Evolutionary conservation across 352 stramenopile genomes (phyloP).

Genomic region (Pythium dissotocum): DNA sequence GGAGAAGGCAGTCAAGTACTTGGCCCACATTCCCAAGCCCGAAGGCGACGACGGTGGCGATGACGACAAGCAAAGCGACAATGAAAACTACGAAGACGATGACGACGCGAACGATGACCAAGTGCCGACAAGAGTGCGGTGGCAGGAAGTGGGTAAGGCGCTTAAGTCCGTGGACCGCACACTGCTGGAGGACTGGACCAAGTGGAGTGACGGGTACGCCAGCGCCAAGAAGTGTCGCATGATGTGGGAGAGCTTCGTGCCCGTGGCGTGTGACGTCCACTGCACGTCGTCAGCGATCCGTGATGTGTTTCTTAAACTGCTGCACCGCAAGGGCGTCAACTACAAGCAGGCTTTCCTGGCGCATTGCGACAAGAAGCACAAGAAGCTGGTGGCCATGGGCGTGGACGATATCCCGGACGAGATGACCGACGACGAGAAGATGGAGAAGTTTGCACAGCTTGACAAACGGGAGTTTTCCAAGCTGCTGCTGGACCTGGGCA

Average conservation of each 20-base stretch:
- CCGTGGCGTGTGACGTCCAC: slow-evolving; percentile 87
- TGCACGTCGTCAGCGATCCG: slow-evolving; percentile 84
- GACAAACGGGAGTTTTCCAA: slow-evolving; percentile 51
- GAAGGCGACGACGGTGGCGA: slow-evolving; percentile 17
- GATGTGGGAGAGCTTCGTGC: slow-evolving; percentile 87
- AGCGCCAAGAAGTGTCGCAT: slow-evolving; percentile 54
- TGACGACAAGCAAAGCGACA: slow-evolving; percentile 34
- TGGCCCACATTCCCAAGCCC: slow-evolving; percentile 67
- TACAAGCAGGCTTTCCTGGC: slow-evolving; percentile 81
- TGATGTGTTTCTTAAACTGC: slow-evolving; percentile 90
- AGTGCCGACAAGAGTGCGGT: slow-evolving; percentile 43
- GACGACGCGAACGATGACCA: slow-evolving; percentile 34
- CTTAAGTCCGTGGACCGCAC: slow-evolving; percentile 87
- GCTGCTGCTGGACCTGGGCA: slow-evolving; percentile 67
- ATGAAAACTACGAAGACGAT: slow-evolving; percentile 31
- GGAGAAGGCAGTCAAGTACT: slow-evolving; percentile 74
- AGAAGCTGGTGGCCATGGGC: slow-evolving; percentile 48
- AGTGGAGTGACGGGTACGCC: slow-evolving; percentile 78
- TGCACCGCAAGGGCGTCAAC: slow-evolving; percentile 86
- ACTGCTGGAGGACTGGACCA: slow-evolving; percentile 81
- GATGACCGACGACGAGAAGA: slow-evolving; percentile 62
- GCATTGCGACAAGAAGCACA: slow-evolving; percentile 62
- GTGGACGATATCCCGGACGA: slow-evolving; percentile 64
- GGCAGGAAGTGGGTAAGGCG: slow-evolving; percentile 83
- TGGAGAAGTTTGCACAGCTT: slow-evolving; percentile 56